Percentiles rank a stretch among this genome's conserved stretches.
Conservation (phyloP, 2,329 filamentous ascomycete genomes). For the Fusarium foetens region DNA sequence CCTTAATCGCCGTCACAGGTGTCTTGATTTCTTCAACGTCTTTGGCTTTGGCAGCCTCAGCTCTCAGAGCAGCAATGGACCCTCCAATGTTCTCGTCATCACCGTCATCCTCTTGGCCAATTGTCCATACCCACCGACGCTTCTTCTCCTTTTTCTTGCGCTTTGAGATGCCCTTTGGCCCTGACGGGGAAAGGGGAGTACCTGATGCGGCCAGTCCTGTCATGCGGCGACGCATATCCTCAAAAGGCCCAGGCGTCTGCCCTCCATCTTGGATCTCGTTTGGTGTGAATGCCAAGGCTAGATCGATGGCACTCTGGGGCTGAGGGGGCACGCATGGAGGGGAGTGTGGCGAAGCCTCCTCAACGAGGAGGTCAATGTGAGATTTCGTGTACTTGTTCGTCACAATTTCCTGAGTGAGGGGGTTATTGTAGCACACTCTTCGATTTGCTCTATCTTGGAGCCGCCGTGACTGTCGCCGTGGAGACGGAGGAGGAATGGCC, state of each 20-base stretch:
- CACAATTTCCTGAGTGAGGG: conserved; percentile 70
- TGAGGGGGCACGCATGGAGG: conserved; percentile 47
- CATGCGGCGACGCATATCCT: conserved; percentile 70
- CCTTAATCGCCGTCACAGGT: conserved; percentile 38
- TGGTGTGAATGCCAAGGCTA: conserved; percentile 61
- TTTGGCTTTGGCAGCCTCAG: conserved; percentile 43
- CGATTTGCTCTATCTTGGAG: conserved; percentile 65
- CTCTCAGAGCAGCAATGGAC: conserved; percentile 54
- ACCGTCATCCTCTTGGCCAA: conserved; percentile 64
- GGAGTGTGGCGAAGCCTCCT: conserved; percentile 64
- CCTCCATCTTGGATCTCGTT: conserved; percentile 69
- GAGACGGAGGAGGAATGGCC: conserved; percentile 62
- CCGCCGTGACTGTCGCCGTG: conserved; percentile 63
- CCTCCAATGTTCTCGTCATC: conserved; percentile 57
- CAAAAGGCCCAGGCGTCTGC: conserved; percentile 70
- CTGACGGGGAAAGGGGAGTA: conserved; percentile 55
- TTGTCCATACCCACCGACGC: conserved; percentile 74
- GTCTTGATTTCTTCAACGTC: conserved; percentile 34
- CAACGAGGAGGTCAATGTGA: conserved; percentile 70
- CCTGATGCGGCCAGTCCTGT: conserved; percentile 56
- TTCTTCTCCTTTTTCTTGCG: conserved; percentile 68
- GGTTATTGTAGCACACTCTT: conserved; percentile 70
- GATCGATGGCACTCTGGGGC: conserved; percentile 58
- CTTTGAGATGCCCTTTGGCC: conserved; percentile 60
- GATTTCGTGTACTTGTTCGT: conserved; percentile 71